These are phyloP conservation scores for Paraphaeosphaeria sporulosa DNA, from an alignment of 2,329 filamentous ascomycete genomes.

Conservation along the genomic window DNA sequence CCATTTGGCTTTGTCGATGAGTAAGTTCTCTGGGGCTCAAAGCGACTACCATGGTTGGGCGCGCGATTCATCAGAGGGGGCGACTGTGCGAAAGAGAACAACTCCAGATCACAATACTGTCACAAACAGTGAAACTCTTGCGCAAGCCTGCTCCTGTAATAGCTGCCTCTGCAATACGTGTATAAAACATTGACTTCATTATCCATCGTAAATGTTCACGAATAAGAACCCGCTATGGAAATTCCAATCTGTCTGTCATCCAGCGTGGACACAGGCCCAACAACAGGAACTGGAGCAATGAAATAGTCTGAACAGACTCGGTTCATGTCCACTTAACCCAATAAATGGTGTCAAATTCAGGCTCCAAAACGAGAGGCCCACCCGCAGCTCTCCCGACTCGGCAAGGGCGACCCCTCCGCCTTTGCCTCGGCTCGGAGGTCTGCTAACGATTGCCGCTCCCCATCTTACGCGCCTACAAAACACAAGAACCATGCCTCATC, in stretches of 20 bases:
- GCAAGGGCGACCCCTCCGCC: slow-evolving; percentile 5
- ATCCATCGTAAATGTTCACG: no score
- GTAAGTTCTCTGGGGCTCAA: background rate
- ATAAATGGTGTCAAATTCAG: background rate
- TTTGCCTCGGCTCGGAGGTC: slow-evolving; percentile 11
- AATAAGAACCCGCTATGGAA: no score
- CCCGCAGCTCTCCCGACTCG: slow-evolving; percentile 1
- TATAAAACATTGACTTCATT: no score
- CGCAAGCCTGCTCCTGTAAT: no score
- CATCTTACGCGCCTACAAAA: slow-evolving; percentile 19
- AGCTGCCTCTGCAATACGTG: no score
- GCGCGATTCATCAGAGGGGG: background rate
- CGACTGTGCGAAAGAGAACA: background rate
- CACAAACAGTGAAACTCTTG: no score
- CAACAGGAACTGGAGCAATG: background rate
- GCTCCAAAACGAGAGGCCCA: background rate
- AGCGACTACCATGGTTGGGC: background rate
- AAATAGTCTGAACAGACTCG: background rate
- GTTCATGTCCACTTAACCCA: background rate
- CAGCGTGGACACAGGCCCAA: background rate
- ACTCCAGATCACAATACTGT: no score
- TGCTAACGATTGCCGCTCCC: slow-evolving; percentile 12
- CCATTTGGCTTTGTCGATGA: background rate
- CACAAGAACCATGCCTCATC: slow-evolving; percentile 20
- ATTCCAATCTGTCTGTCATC: no score